phyloP scores from a whole-genome alignment of 1,284 basidiomycete species.

The Marasmius oreades region DNA sequence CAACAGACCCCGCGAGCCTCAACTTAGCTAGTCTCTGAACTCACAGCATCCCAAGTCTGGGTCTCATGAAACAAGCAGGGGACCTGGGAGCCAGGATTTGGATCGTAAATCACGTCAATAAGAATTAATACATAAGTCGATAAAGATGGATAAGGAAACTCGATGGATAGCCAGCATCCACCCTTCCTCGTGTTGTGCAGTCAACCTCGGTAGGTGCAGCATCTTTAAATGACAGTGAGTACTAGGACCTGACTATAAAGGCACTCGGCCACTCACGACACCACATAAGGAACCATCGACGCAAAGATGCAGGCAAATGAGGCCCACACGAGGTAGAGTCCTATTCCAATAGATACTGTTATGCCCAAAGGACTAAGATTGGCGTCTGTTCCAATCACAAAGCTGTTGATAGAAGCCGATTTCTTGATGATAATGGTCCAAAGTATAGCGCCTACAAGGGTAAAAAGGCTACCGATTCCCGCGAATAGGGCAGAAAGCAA shows the following conservation, averaged over 20 bases:
- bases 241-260: conserved; percentile 13
- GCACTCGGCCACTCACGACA: conserved; percentile 43
- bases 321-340: conserved; percentile 65
- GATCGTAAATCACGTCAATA: too few species aligned
- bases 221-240: conserved; percentile 33
- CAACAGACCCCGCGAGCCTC: too few species aligned
- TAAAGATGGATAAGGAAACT: not conserved
- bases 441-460: conserved; percentile 67
- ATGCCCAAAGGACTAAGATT: conserved; percentile 54
- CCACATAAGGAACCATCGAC: conserved; percentile 69
- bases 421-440: conserved; percentile 76
- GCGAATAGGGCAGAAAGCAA: conserved; percentile 63
- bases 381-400: conserved; percentile 37
- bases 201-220: conserved; percentile 70
- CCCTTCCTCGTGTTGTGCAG: not conserved
- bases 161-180: conserved; percentile 16
- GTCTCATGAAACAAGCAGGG: too few species aligned
- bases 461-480: conserved; percentile 53
- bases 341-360: conserved; percentile 55
- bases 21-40: too few species aligned
- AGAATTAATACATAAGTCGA: not conserved
- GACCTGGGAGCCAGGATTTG: too few species aligned
- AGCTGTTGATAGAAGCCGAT: conserved; percentile 52
- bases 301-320: conserved; percentile 61
- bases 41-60: too few species aligned